These are phyloP conservation scores for Apiospora malaysiana DNA, from an alignment of 2,329 filamentous ascomycete species.

Conservation along the genomic window DNA sequence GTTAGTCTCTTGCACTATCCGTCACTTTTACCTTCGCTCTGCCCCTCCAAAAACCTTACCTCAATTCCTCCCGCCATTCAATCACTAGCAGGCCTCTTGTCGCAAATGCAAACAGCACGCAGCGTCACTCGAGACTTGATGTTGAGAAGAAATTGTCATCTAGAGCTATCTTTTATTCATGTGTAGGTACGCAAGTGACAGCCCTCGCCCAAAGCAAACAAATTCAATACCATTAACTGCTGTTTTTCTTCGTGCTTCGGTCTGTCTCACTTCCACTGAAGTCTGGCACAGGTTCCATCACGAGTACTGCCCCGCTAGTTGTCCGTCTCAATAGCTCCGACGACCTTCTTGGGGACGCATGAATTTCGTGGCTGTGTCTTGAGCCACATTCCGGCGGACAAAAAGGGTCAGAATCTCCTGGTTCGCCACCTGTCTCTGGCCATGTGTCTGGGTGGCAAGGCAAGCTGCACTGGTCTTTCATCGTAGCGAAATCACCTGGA, in stretches of 20 bases:
- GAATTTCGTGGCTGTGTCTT: slow-evolving; percentile 25
- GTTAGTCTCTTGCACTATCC: neutral
- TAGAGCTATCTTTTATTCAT: neutral
- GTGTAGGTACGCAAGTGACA: neutral
- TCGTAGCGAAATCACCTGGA: neutral
- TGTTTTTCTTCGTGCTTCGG: neutral
- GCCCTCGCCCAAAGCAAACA: neutral
- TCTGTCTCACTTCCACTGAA: slow-evolving; percentile 15
- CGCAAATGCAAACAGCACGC: neutral
- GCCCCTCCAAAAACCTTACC: neutral
- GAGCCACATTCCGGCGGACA: slow-evolving; percentile 32
- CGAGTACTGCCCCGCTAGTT: slow-evolving; percentile 7
- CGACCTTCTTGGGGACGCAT: neutral
- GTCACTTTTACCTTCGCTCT: neutral
- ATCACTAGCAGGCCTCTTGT: neutral
- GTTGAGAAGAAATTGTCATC: neutral
- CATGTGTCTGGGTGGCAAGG: slow-evolving; percentile 35
- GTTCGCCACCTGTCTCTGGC: slow-evolving; percentile 35
- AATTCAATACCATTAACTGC: neutral
- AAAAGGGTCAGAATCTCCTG: slow-evolving; percentile 38
- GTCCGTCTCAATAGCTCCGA: neutral
- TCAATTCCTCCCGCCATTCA: neutral
- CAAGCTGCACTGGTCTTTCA: neutral
- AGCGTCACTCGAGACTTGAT: too few relatives aligned
- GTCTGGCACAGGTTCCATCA: slow-evolving; percentile 16